Evolutionary conservation across 192 early-diverging fungal species (phyloP).

Genomic region (Linnemannia exigua): DNA sequence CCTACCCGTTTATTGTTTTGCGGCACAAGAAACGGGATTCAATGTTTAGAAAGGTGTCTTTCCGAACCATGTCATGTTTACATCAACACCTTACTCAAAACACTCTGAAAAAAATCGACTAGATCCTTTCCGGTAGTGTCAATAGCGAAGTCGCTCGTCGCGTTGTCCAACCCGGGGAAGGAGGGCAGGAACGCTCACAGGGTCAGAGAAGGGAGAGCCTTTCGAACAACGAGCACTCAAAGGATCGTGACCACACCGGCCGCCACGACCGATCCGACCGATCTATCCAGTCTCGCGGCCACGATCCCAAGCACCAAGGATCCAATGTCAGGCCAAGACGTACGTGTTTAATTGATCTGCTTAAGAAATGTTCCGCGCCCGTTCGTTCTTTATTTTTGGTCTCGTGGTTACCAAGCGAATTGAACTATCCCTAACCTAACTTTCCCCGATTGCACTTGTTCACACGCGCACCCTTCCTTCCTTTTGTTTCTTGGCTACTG

Average conservation of each 20-base stretch:
- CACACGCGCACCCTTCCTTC: neutral
- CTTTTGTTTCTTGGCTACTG: neutral
- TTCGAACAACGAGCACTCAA: constrained; percentile 5
- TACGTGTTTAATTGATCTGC: neutral
- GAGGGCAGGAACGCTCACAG: constrained; percentile 19
- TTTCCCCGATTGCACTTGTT: neutral
- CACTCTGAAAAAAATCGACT: too few relatives aligned
- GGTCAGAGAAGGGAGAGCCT: constrained; percentile 24
- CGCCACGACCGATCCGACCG: constrained; percentile 25
- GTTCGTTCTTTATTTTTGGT: neutral
- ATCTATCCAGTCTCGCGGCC: neutral
- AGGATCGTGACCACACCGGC: neutral
- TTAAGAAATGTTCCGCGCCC: neutral
- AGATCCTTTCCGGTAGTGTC: constrained; percentile 30
- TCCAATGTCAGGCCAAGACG: neutral
- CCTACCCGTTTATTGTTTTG: neutral
- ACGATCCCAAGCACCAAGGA: constrained; percentile 18
- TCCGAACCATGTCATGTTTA: too few relatives aligned
- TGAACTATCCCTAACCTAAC: neutral
- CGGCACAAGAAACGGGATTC: too few relatives aligned
- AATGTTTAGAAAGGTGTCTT: neutral
- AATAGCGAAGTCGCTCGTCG: constrained; percentile 31
- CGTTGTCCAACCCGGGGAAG: constrained; percentile 19
- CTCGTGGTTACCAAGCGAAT: neutral
- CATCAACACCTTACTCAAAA: neutral